Conservation (phyloP, 805 yeast species). For the Wickerhamiella azymoides region DNA sequence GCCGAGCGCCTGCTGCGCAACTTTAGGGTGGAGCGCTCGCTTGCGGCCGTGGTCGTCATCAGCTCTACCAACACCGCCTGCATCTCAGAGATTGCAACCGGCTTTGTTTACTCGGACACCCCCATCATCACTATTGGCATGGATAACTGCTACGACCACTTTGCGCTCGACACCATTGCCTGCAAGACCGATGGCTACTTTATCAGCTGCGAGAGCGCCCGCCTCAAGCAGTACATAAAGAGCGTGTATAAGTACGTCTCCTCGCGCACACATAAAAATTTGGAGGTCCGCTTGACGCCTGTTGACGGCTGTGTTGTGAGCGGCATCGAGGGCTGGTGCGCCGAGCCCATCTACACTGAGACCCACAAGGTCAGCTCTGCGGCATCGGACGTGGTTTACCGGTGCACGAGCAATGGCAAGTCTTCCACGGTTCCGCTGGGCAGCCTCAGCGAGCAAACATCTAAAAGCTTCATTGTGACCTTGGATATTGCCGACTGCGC, state of each 20-base stretch:
- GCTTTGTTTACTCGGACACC: slow-evolving; percentile 2
- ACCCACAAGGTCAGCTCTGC: not conserved
- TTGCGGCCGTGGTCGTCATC: not conserved
- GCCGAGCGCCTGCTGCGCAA: slow-evolving; percentile 5
- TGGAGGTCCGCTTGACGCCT: slow-evolving; percentile 1
- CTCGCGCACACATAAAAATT: slow-evolving; percentile 6
- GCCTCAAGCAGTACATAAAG: not conserved
- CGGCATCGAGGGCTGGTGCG: not conserved
- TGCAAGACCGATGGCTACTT: not conserved
- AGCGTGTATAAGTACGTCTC: not conserved
- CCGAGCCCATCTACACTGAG: not conserved
- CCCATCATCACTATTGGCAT: slow-evolving; percentile 5
- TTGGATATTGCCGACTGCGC: slow-evolving; percentile 3
- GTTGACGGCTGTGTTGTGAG: not conserved
- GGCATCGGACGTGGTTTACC: not conserved
- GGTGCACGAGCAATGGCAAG: not conserved
- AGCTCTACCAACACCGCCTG: not conserved
- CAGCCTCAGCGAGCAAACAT: not conserved
- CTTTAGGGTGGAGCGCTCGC: slow-evolving; percentile 2
- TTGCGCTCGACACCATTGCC: not conserved
- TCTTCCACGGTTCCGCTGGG: not conserved
- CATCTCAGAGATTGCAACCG: not conserved
- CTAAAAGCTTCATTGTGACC: not conserved
- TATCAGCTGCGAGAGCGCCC: not conserved
- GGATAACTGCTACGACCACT: not conserved